These are phyloP conservation scores for Coniella vitis DNA, from an alignment of 2,329 filamentous ascomycete genomes.

Conservation along the genomic window DNA sequence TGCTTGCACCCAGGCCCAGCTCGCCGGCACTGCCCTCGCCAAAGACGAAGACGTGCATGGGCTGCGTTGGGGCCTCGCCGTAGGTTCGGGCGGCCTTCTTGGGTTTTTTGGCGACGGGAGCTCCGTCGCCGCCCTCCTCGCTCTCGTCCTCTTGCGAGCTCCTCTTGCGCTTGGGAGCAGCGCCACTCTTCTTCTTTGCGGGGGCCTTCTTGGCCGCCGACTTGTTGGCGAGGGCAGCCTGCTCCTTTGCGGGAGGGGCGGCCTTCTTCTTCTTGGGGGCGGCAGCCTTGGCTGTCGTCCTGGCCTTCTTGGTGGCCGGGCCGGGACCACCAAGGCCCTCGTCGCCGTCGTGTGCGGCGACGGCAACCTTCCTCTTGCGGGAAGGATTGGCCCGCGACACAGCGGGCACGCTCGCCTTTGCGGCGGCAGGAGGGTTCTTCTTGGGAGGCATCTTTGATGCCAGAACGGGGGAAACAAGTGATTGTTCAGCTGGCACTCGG, in stretches of 20 bases:
- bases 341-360: too few relatives aligned
- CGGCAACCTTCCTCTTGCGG: too few relatives aligned
- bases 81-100: conserved; percentile 9
- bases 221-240: conserved; percentile 17
- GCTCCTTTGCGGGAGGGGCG: too few relatives aligned
- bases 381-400: too few relatives aligned
- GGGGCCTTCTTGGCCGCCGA: not conserved
- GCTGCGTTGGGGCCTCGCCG: conserved; percentile 56
- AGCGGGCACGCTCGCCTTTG: too few relatives aligned
- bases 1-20: conserved; percentile 64
- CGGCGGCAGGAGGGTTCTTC: too few relatives aligned
- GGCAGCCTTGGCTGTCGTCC: conserved; percentile 11
- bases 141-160: conserved; percentile 18
- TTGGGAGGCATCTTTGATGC: too few relatives aligned
- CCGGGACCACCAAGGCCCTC: not conserved
- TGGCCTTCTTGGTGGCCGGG: conserved; percentile 1
- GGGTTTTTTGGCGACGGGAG: conserved; percentile 28
- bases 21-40: conserved; percentile 77
- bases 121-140: conserved; percentile 10
- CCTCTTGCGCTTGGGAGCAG: conserved; percentile 32
- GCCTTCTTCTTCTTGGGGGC: conserved; percentile 10
- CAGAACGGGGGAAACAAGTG: too few relatives aligned
- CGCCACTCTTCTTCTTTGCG: conserved; percentile 43
- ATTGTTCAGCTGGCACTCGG: too few relatives aligned
- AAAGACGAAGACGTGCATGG: conserved; percentile 71